Percentiles rank a stretch among this genome's conserved stretches.
These are phyloP conservation scores for Novymonas esmeraldas DNA, from an alignment of 208 protist species.

Conservation along the genomic window DNA sequence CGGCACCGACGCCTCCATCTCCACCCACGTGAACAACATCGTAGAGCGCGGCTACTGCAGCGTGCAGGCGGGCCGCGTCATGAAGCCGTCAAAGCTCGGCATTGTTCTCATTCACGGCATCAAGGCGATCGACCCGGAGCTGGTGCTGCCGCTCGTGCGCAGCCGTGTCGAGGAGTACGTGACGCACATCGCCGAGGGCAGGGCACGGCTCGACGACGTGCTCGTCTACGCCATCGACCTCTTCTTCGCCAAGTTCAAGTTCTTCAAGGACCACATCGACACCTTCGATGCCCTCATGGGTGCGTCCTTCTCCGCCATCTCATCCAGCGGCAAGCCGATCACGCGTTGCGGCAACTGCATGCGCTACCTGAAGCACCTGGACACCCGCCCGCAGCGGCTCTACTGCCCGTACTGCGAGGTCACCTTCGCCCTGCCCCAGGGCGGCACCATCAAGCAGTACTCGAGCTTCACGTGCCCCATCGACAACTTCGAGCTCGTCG, in stretches of 20 bases:
- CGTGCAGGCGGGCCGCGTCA: conserved; percentile 79
- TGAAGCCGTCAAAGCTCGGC: conserved; percentile 95
- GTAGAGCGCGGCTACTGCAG: conserved; percentile 92
- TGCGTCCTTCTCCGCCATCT: conserved; percentile 91
- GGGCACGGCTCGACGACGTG: conserved; percentile 81
- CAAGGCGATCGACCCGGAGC: conserved; percentile 93
- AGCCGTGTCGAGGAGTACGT: conserved; percentile 94
- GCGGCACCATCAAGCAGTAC: conserved; percentile 89
- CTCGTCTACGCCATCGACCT: conserved; percentile 78
- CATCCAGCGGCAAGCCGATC: conserved; percentile 80
- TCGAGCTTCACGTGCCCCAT: conserved; percentile 88
- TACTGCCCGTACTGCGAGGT: conserved; percentile 95
- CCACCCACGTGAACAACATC: conserved; percentile 98
- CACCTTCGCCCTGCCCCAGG: conserved; percentile 89
- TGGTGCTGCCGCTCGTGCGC: conserved; percentile 93
- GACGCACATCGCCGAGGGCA: conserved; percentile 91
- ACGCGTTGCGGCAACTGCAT: conserved; percentile 93
- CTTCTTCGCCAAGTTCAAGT: conserved; percentile 92
- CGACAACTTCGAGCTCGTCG: conserved; percentile 94
- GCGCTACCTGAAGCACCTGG: conserved; percentile 90
- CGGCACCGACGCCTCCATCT: conserved; percentile 99
- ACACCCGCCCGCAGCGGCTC: conserved; percentile 84
- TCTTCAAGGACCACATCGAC: conserved; percentile 93
- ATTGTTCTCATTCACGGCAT: conserved; percentile 94
- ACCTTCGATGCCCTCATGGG: conserved; percentile 94